Conservation (phyloP, 306 rosid genomes). For the Carpinus fangiana region DNA sequence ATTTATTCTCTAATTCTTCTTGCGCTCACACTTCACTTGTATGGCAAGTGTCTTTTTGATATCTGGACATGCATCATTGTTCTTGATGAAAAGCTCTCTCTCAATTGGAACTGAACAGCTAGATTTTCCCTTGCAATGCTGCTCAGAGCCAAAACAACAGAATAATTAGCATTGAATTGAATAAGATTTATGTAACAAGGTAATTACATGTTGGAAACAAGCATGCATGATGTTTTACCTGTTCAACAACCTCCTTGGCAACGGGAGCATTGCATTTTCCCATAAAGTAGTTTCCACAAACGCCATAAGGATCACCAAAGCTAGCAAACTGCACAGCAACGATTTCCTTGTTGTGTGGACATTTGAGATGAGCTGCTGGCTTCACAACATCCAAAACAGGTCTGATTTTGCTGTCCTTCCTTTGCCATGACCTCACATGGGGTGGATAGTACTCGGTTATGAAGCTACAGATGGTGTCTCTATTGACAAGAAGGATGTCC, state of each 20-base stretch:
- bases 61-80: constrained; percentile 45
- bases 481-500: constrained; percentile 55
- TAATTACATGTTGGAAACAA: not conserved
- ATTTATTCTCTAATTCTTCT: not conserved
- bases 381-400: not conserved
- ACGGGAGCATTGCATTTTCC: constrained; percentile 50
- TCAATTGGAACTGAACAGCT: constrained; percentile 48
- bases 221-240: constrained; percentile 23
- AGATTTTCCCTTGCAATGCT: constrained; percentile 61
- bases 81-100: constrained; percentile 26
- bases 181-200: not conserved
- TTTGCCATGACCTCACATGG: constrained; percentile 56
- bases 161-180: constrained; percentile 1
- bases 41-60: constrained; percentile 50
- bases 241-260: constrained; percentile 41
- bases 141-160: constrained; percentile 24
- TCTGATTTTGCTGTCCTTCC: constrained; percentile 32
- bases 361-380: constrained; percentile 46
- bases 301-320: constrained; percentile 69
- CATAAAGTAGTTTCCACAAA: constrained; percentile 42
- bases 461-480: constrained; percentile 72
- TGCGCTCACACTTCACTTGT: constrained; percentile 50
- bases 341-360: constrained; percentile 48
- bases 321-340: constrained; percentile 62
- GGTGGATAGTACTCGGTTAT: constrained; percentile 52